Base-by-base conservation (phyloP, 1,139 yeast species). In the Kurtzmaniella natalensis region DNA sequence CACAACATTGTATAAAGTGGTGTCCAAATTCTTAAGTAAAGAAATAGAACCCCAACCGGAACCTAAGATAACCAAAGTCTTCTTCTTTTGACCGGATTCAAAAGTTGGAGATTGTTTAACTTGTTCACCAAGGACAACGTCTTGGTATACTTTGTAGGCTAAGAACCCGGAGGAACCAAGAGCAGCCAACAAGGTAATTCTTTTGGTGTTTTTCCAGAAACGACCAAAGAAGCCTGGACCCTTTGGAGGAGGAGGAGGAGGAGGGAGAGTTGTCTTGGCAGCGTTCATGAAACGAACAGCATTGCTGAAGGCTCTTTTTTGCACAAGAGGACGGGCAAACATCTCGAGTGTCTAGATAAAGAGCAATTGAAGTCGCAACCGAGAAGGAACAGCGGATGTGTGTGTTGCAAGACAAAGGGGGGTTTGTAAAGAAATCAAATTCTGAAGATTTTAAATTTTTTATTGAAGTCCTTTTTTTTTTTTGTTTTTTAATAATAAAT, bases 31-130 rank as follows among this genome's bases (percentile, higher is more conserved):
- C 66, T 87, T 88, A 60, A 89, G 71, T 46, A 88, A 64, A 3
- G 92, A 77, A 34, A 84, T 79, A 11, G 95, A 77, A 38, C 95
- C 96, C 96, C 96, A 89, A 38, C 96, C 96, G 29, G 95, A 78
- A 39, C 97, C 96, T 48, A 89, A 73, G 45, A 89, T 79, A 37
- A 89, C 94, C 53, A 89, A 65, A 30, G 89, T 87, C 68, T 89
- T 89, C 72, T 85, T 86, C 56, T 81, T 77, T 39, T 85, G 76
- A 25, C 92, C 92, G 48, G 70, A 72, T 34, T 72, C 70, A 47
- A 79, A 76, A 25, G 68, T 59, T n/a, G 79, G 74, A 8, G 76
- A 61, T 55, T 78, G 83, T 39, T 62, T 61, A 23, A 45, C 41
- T 55, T 82, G 89, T 19, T 64, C 60, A 25, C 68, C 66, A 4